Evolutionary conservation across 306 rosid species (phyloP), one percentile per base, ranked within the genome.

Genomic region (Dryas drummondii): DNA sequence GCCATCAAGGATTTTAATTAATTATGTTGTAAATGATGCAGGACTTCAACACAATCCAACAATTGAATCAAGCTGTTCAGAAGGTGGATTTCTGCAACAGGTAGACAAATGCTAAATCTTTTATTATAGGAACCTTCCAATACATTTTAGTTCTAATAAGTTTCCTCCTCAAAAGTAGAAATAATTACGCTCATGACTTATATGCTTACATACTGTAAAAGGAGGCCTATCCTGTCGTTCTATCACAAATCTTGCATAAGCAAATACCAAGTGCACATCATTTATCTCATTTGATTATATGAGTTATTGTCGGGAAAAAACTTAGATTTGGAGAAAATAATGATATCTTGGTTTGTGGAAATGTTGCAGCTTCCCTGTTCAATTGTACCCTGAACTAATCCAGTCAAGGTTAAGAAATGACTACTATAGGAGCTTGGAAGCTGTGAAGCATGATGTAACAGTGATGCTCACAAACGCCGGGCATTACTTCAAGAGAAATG

Each of bases 361-460:
- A 50, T 58, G 4, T 78, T 83, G 70, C 88, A 92, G 98, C 88
- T 87, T 78, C 72, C 86, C 94, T 1, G 92, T 73, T 75, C 91
- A 84, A 10, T 79, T 92, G 26, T 82, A 80, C 79, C 98, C 94
- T 10, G 94, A 87, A 78, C 78, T 90, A 73, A 88, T 92, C 79
- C 82, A 71, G 52, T 55, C 78, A 61, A 90, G 96, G 76, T 71
- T 92, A 56, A 69, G 45, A 78, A 88, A 88, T 64, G 76, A 90
- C 71, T 92, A 92, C 79, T 90, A 92, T 66, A 82, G 98, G 76
- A 86, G 84, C 70, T 77, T 85, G 83, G 91, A 92, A 75, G 87
- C 88, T 70, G 91, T 80, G 54, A 86, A 84, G 86, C 89, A 87
- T 79, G 98, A 92, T 79, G 85, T 91, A 48, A 72, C 4, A 70